phyloP scores from a whole-genome alignment of 129 eudicot species.

The Lactuca saligna region DNA sequence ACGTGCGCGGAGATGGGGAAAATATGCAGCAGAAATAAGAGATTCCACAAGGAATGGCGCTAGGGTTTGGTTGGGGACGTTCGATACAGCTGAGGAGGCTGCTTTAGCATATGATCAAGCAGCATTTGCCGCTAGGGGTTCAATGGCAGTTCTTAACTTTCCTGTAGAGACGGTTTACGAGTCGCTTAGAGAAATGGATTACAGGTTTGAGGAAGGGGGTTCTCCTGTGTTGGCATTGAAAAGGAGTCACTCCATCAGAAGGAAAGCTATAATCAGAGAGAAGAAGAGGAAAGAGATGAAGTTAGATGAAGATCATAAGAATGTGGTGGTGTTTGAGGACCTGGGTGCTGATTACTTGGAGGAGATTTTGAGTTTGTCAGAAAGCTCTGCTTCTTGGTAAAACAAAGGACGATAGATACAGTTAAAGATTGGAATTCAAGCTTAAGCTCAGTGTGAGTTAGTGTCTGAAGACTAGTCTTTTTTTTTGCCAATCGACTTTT shows the following conservation, averaged over 20 bases:
- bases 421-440: neutral
- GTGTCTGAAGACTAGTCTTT: neutral
- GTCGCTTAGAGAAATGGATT: conserved; percentile 45
- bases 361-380: conserved; percentile 46
- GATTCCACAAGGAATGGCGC: conserved; percentile 56
- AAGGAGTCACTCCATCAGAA: conserved; percentile 32
- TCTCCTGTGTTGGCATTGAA: conserved; percentile 58
- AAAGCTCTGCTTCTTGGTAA: conserved; percentile 34
- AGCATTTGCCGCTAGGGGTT: conserved; percentile 46
- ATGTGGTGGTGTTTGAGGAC: conserved; percentile 47
- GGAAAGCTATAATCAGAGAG: conserved; percentile 34
- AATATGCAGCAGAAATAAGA: conserved; percentile 55
- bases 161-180: conserved; percentile 40
- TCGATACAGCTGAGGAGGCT: conserved; percentile 55
- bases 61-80: conserved; percentile 67
- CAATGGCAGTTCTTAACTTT: conserved; percentile 50
- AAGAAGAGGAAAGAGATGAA: conserved; percentile 27
- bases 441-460: neutral
- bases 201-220: conserved; percentile 32
- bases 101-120: conserved; percentile 64
- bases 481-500: neutral
- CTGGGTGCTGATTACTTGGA: conserved; percentile 57
- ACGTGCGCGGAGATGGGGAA: conserved; percentile 49
- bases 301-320: conserved; percentile 13
- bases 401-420: neutral